Evolutionary conservation across 1,284 basidiomycete genomes (phyloP), one percentile per base, ranked within the genome.

Genomic region (Ganoderma lingzhi): DNA sequence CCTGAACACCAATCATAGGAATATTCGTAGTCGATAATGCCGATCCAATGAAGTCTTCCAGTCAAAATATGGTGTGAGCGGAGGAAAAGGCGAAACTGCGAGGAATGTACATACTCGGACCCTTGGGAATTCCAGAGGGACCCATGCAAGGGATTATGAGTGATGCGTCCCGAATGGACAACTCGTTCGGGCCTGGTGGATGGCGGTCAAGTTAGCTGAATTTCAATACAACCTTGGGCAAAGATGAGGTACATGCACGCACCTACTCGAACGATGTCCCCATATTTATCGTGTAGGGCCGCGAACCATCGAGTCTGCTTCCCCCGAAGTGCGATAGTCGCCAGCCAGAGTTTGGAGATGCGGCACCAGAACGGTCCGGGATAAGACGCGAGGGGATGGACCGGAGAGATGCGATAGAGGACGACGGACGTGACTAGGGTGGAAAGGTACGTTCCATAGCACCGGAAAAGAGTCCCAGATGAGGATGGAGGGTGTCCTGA

Each of bases 191-290:
- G 30, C 69, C 69, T 70, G 23, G 23, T 9, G 53, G 6, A 17
- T 56, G 53, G 5, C 4, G 48, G 48, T 23, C 19, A 9, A 8
- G 39, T 9, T 9, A 23, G n/a, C 23, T 23, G 23, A 23, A 28
- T 28, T 9, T 35, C 5, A 55, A 30, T 23, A 17, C 28, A 14
- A 30, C 2, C 30, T 35, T 15, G 30, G 32, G 17, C 5, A 15
- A 17, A 3, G 8, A 28, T 6, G 6, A 30, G 6, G 5, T 56
- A 8, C 23, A 28, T 28, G 48, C 17, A 10, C 74, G 19, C 60
- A 79, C 79, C 79, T 30, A 76, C 76, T 15, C 80, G 68, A n/a
- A 81, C 78, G 15, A 78, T 66, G 35, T 80, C 78, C 0, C 79
- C 78, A 63, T 79, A 79, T n/a, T 45, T 69, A 8, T 76, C 65